Percentiles rank a stretch among this genome's conserved stretches.
Conservation (phyloP, 306 rosid species). For the Pterocarpus santalinus region DNA sequence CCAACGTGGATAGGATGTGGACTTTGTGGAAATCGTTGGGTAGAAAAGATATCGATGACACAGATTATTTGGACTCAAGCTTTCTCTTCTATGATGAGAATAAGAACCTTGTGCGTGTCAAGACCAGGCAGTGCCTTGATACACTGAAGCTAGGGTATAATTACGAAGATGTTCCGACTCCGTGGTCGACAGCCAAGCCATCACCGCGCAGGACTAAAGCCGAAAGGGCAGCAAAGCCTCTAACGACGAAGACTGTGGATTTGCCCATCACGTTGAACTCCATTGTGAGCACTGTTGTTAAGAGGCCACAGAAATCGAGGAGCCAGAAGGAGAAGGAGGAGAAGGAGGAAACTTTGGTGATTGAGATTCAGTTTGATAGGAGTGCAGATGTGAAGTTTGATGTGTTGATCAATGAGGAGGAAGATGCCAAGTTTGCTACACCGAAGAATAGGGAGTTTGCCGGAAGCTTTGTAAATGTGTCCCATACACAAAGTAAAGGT, state of each 20-base stretch:
- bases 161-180: slow-evolving; percentile 62
- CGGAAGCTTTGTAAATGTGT: slow-evolving; percentile 77
- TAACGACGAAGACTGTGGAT: neutral
- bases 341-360: no score
- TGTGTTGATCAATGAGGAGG: slow-evolving; percentile 70
- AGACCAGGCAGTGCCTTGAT: slow-evolving; percentile 62
- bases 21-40: slow-evolving; percentile 69
- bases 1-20: slow-evolving; percentile 82
- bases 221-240: neutral
- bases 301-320: slow-evolving; percentile 59
- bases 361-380: no score
- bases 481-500: slow-evolving; percentile 52
- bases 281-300: slow-evolving; percentile 50
- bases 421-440: slow-evolving; percentile 46
- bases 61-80: slow-evolving; percentile 63
- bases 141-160: slow-evolving; percentile 56
- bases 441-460: slow-evolving; percentile 66
- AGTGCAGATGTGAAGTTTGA: slow-evolving; percentile 63
- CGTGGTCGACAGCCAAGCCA: slow-evolving; percentile 61
- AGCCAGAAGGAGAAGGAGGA: slow-evolving; percentile 53
- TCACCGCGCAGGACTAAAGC: slow-evolving; percentile 17
- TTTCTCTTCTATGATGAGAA: slow-evolving; percentile 78
- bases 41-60: slow-evolving; percentile 47
- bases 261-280: slow-evolving; percentile 55
- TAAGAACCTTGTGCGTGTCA: slow-evolving; percentile 59